Evolutionary conservation across 306 rosid species (phyloP), one percentile per base, ranked within the genome.

Genomic region (Cucurbita maxima): DNA sequence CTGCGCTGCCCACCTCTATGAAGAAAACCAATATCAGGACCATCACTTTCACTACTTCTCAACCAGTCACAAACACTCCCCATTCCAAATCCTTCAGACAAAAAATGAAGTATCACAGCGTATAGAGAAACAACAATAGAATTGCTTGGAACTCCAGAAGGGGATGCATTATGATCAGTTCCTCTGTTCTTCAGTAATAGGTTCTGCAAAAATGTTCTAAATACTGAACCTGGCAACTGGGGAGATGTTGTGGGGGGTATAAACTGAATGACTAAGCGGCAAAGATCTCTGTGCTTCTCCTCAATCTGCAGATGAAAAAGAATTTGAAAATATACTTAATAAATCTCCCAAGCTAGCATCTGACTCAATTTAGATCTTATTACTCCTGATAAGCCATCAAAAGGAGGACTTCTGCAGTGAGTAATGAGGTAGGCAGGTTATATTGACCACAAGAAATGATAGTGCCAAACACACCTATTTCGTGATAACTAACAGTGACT

Each of bases 231-330:
- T 75, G 97, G 99, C 58, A 94, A 83, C 78, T 94, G 97, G 51
- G 88, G 89, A 79, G 97, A 89, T 20, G 81, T 67, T 3, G 85
- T 79, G 51, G 98, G 98, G 15, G 99, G 99, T 75, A 91, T 87
- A 78, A 91, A 94, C 76, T 86, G 99, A 80, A 94, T 94, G 79
- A 94, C 99, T 70, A 94, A 77, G 80, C 80, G 84, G 73, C 99
- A 94, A 14, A 94, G 99, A 76, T 85, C 95, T 87, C 96, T 91
- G 73, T 89, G 99, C 87, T 91, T 94, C 91, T 91, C 97, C 84
- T 94, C 99, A 75, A 91, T 86, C 99, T 94, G 82, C 77, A 80
- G 57, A 77, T 13, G 63, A 59, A 82, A 58, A 30, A 62, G 50
- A 45, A 18, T 18, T 18, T 55, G 34, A 13, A 48, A 48, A 4